These are phyloP conservation scores for Xylariaceae sp. DNA, from an alignment of 2,329 filamentous ascomycete genomes.

Conservation along the genomic window DNA sequence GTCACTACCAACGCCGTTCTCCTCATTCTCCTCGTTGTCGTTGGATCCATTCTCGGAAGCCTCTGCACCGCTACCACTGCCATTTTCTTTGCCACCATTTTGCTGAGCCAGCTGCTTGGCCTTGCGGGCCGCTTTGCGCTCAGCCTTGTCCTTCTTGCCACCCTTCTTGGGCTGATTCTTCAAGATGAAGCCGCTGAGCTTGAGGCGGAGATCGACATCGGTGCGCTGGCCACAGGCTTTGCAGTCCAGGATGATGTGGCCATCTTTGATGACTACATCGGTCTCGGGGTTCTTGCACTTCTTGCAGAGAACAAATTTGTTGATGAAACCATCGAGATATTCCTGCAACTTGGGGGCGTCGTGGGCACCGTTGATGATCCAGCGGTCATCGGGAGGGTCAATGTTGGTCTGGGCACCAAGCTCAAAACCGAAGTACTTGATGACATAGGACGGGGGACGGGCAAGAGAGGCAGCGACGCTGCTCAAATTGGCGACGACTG, in stretches of 20 bases:
- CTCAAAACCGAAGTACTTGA: constrained; percentile 99
- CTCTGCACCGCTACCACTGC: constrained; percentile 58
- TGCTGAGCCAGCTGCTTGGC: constrained; percentile 70
- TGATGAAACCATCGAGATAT: constrained; percentile 96
- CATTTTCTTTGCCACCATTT: constrained; percentile 53
- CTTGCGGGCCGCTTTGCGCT: constrained; percentile 84
- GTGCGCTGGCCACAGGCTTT: constrained; percentile 96
- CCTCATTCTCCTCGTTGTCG: constrained; percentile 47
- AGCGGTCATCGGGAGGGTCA: constrained; percentile 94
- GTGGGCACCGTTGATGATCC: constrained; percentile 99
- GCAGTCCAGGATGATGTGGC: constrained; percentile 88
- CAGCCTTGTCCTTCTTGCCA: constrained; percentile 89
- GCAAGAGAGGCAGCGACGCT: constrained; percentile 89
- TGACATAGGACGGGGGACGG: constrained; percentile 88
- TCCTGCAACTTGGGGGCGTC: constrained; percentile 95
- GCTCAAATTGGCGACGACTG: constrained; percentile 92
- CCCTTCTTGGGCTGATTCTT: constrained; percentile 92
- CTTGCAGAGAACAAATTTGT: constrained; percentile 98
- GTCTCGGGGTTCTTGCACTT: constrained; percentile 99
- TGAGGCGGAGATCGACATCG: constrained; percentile 87
- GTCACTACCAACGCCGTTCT: constrained; percentile 73
- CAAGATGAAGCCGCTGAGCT: constrained; percentile 94
- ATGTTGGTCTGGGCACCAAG: constrained; percentile 98
- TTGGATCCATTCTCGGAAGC: constrained; percentile 60
- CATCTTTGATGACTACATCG: constrained; percentile 91